Conservation (phyloP, 1,284 basidiomycete species). For the Austroboletus novae-zelandiae region DNA sequence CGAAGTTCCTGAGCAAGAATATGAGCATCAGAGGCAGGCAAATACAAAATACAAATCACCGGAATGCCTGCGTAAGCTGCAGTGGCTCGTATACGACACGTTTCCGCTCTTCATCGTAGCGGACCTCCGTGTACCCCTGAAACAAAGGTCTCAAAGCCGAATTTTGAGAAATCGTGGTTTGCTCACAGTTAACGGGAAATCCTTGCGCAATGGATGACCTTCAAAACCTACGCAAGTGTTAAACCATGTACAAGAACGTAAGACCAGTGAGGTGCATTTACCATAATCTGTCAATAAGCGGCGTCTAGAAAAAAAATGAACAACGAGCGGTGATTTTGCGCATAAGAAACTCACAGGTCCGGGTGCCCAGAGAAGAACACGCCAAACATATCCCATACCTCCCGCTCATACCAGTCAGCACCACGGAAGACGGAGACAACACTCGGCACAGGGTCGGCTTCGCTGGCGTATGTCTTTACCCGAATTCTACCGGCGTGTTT, state of each 20-base stretch:
- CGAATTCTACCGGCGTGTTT: slow-evolving; percentile 78
- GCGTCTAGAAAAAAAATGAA: slow-evolving; percentile 51
- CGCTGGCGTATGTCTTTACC: slow-evolving; percentile 97
- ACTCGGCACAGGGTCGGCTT: slow-evolving; percentile 93
- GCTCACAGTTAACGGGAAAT: slow-evolving; percentile 91
- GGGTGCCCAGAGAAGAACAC: slow-evolving; percentile 97
- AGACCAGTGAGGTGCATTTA: slow-evolving; percentile 31
- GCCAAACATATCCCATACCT: slow-evolving; percentile 98
- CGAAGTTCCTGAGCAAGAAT: slow-evolving; percentile 74
- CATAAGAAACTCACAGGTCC: slow-evolving; percentile 69
- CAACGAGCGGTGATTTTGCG: slow-evolving; percentile 1
- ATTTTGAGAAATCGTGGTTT: not conserved
- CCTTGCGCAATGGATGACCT: slow-evolving; percentile 96
- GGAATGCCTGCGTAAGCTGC: slow-evolving; percentile 97
- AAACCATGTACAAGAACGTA: slow-evolving; percentile 9
- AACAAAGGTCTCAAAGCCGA: slow-evolving; percentile 2
- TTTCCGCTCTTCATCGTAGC: slow-evolving; percentile 98
- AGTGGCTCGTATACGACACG: slow-evolving; percentile 98
- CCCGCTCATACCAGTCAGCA: slow-evolving; percentile 98
- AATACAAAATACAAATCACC: slow-evolving; percentile 46
- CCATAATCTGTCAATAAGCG: slow-evolving; percentile 99
- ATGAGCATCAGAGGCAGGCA: slow-evolving; percentile 2
- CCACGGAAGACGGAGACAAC: slow-evolving; percentile 79
- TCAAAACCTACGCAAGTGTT: slow-evolving; percentile 74
- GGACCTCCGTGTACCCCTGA: slow-evolving; percentile 93